These are phyloP conservation scores for Schizophyllum amplum DNA, from an alignment of 1,284 basidiomycete genomes.

Conservation along the genomic window DNA sequence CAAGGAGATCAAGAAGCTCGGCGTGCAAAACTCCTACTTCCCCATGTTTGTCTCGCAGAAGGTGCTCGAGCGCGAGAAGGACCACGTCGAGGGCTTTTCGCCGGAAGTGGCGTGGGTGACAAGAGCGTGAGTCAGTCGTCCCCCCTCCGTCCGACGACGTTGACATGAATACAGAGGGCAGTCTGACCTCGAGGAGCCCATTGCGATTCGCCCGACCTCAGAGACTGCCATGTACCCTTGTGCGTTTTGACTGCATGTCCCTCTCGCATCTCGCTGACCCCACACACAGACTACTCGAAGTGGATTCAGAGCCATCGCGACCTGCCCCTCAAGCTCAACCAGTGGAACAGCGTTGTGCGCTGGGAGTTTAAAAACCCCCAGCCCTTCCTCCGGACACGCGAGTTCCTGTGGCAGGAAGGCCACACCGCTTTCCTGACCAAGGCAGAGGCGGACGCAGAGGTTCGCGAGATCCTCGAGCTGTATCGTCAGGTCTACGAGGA, in stretches of 20 bases:
- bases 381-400: constrained; percentile 97
- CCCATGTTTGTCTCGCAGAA: constrained; percentile 97
- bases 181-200: constrained; percentile 93
- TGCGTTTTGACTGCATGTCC: constrained; percentile 20
- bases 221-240: constrained; percentile 99
- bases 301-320: constrained; percentile 99
- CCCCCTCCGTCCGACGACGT: constrained; percentile 1
- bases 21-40: constrained; percentile 97
- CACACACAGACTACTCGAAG: constrained; percentile 76
- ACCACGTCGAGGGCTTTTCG: constrained; percentile 99
- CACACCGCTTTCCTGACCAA: constrained; percentile 94
- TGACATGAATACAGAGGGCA: constrained; percentile 50
- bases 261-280: constrained; percentile 2
- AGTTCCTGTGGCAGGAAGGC: constrained; percentile 99
- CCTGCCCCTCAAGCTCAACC: constrained; percentile 94
- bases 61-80: constrained; percentile 94
- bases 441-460: constrained; percentile 86
- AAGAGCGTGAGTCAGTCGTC: constrained; percentile 60
- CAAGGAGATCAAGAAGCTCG: constrained; percentile 85
- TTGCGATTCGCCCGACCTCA: constrained; percentile 96
- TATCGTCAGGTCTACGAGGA: constrained; percentile 98
- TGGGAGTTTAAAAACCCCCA: constrained; percentile 99
- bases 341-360: constrained; percentile 98
- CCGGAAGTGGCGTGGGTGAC: constrained; percentile 99
- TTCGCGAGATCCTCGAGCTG: constrained; percentile 89